Base-by-base conservation (phyloP, 306 rosid genomes). In the Gleditsia sinensis region DNA sequence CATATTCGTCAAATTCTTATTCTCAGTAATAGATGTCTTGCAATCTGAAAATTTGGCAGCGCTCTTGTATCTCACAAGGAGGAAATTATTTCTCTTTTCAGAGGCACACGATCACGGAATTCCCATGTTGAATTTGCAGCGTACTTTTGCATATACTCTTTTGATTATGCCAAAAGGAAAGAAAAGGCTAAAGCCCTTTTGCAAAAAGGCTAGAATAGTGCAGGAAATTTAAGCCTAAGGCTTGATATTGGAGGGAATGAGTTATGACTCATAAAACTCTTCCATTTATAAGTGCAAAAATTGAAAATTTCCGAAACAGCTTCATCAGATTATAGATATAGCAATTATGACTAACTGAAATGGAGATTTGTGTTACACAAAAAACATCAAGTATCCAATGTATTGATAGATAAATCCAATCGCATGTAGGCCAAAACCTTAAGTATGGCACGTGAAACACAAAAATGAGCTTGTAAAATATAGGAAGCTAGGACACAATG, bases 1-100 rank as follows among this genome's bases (percentile, higher is more conserved):
- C 85, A 14, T 67, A 87, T 77, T 83, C 90, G 42, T 74, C 80
- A 30, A 76, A 74, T 68, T 71, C 81, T 33, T 60, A 82, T 17
- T 66, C 80, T 43, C 75, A 58, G 40, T 69, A n/a, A 19, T 82
- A 46, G 69, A 37, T 34, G 42, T 9, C 9, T 32, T 2, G 6
- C 28, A 25, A 56, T 33, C n/a, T n/a, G n/a, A n/a, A n/a, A n/a
- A 33, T 46, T 24, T 46, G 32, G 20, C 40, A 4, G 6, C 20
- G 4, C 32, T 25, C 24, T 21, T 67, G 50, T 67, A 3, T 27
- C 23, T 21, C 17, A 34, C 54, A 25, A 7, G 49, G 27, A 39
- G 32, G 77, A 50, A 14, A 17, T 16, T 28, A 9, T n/a, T n/a
- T n/a, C n/a, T n/a, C n/a, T 4, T 69, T 60, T 4, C 0, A 2